phyloP scores from a whole-genome alignment of 305 asterid species.

The Nicotiana rustica region DNA sequence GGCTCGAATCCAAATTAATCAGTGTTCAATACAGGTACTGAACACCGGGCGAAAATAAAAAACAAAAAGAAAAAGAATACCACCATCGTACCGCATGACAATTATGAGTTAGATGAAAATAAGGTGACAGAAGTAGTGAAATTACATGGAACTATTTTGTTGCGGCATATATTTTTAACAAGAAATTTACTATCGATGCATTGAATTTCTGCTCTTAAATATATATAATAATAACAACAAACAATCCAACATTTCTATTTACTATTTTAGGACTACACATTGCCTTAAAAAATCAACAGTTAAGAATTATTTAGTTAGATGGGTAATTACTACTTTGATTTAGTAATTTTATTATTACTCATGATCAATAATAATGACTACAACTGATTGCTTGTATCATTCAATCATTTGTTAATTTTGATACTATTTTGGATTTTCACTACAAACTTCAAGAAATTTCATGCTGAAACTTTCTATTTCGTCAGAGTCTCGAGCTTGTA shows the following conservation, averaged over 20 bases:
- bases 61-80: too few species aligned
- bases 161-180: background rate
- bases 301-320: background rate
- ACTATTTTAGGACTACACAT: background rate
- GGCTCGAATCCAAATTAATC: too few species aligned
- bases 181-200: background rate
- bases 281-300: background rate
- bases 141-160: background rate
- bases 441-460: background rate
- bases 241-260: background rate
- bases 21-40: too few species aligned
- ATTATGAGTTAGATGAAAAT: too few species aligned
- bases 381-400: too few species aligned
- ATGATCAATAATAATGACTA: background rate
- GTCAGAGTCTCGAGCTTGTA: too few species aligned
- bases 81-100: too few species aligned
- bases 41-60: too few species aligned
- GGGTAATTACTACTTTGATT: background rate
- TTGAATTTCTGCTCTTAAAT: background rate
- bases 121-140: background rate
- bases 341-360: background rate
- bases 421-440: too few species aligned
- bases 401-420: too few species aligned
- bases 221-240: background rate
- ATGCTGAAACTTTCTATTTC: too few species aligned